Percentiles rank a stretch among this genome's conserved stretches.
Conservation (phyloP, 2,329 filamentous ascomycete species). For the Rhinocladiella similis region DNA sequence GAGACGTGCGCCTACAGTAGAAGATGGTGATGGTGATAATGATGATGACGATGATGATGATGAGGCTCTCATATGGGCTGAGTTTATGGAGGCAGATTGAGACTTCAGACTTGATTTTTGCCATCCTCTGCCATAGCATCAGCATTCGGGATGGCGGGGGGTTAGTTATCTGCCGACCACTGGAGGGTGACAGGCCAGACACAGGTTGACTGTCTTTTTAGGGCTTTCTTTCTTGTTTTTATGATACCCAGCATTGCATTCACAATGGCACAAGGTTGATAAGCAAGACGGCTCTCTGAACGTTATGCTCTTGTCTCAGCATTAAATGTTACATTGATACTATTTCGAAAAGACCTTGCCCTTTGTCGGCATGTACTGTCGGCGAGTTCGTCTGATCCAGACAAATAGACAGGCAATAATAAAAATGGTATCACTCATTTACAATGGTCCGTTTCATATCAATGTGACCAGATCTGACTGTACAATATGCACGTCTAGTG, state of each 20-base stretch:
- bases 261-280: neutral
- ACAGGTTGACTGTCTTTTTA: too few relatives aligned
- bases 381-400: too few relatives aligned
- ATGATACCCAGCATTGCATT: constrained; percentile 18
- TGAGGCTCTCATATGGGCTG: constrained; percentile 8
- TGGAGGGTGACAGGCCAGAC: too few relatives aligned
- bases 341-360: neutral
- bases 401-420: too few relatives aligned
- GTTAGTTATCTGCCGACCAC: neutral
- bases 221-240: neutral
- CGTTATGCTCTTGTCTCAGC: neutral
- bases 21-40: too few relatives aligned
- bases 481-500: too few relatives aligned
- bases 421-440: too few relatives aligned
- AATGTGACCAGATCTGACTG: too few relatives aligned
- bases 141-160: neutral
- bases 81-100: constrained; percentile 10
- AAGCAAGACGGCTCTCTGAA: neutral
- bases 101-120: too few relatives aligned
- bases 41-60: too few relatives aligned
- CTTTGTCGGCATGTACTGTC: neutral
- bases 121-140: too few relatives aligned
- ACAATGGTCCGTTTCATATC: too few relatives aligned
- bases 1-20: constrained; percentile 12
- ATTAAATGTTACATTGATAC: neutral